phyloP scores from a whole-genome alignment of 2,329 filamentous ascomycete species.

The Alternaria viburni region DNA sequence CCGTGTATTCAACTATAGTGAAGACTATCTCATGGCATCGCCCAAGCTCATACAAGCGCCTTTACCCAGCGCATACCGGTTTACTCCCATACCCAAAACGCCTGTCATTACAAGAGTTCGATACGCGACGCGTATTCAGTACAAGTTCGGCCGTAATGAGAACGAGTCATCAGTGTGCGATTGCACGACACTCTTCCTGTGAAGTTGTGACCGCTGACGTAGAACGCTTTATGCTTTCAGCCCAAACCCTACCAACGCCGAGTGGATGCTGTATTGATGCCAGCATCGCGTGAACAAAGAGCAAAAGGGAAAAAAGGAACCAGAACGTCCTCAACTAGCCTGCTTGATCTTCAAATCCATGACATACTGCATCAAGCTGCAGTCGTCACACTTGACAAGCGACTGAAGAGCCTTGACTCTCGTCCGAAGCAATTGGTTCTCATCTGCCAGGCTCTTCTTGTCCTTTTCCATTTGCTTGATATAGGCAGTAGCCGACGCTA shows the following conservation, averaged over 20 bases:
- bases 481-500: constrained; percentile 54
- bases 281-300: constrained; percentile 12
- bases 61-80: constrained; percentile 9
- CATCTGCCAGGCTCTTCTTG: constrained; percentile 47
- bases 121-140: background rate
- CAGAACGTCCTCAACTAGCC: background rate
- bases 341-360: constrained; percentile 50
- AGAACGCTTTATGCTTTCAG: constrained; percentile 3
- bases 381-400: constrained; percentile 56
- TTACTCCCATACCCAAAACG: constrained; percentile 3
- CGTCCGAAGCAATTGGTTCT: constrained; percentile 47
- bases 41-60: constrained; percentile 17
- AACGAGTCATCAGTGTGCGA: background rate
- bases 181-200: background rate
- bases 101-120: constrained; percentile 20
- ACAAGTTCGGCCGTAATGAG: background rate
- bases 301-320: background rate
- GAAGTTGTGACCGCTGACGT: background rate
- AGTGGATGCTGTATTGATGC: constrained; percentile 20
- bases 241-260: constrained; percentile 20
- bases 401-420: constrained; percentile 53
- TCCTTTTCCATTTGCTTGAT: constrained; percentile 56
- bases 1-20: background rate
- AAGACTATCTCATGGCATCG: background rate
- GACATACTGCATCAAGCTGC: constrained; percentile 53